A percentile compares a stretch with the other conserved stretches of the same genome.
Evolutionary conservation across 495 filamentous ascomycete genomes (phyloP).

Genomic region (Daldinia bambusicola): DNA sequence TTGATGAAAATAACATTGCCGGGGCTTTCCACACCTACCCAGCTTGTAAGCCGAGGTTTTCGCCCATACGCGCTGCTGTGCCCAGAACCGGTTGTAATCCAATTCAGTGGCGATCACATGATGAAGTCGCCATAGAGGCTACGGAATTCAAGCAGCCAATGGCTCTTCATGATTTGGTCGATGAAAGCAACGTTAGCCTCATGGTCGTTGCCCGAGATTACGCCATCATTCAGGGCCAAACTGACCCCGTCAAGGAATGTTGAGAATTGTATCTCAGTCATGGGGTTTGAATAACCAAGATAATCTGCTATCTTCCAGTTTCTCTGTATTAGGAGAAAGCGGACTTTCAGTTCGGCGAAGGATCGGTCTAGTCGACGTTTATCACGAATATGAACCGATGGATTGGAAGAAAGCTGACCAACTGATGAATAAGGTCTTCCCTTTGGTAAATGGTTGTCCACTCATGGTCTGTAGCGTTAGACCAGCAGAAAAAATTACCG

Average conservation of each 20-base stretch:
- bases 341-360: neutral
- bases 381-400: neutral
- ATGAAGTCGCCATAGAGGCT: neutral
- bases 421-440: neutral
- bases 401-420: neutral
- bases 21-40: neutral
- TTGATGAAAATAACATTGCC: neutral
- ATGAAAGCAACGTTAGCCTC: neutral
- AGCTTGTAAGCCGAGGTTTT: no score
- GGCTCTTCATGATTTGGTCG: neutral
- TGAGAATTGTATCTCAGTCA: neutral
- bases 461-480: neutral
- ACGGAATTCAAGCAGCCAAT: neutral
- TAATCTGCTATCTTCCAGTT: neutral
- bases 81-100: neutral
- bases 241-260: neutral
- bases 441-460: neutral
- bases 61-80: no score
- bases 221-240: neutral
- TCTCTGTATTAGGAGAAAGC: neutral
- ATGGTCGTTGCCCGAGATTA: neutral
- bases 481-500: neutral
- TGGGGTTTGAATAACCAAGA: neutral
- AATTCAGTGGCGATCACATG: neutral
- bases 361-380: neutral